Evolutionary conservation across 148 eudicot species (phyloP).

Genomic region (Rhododendron williamsianum): DNA sequence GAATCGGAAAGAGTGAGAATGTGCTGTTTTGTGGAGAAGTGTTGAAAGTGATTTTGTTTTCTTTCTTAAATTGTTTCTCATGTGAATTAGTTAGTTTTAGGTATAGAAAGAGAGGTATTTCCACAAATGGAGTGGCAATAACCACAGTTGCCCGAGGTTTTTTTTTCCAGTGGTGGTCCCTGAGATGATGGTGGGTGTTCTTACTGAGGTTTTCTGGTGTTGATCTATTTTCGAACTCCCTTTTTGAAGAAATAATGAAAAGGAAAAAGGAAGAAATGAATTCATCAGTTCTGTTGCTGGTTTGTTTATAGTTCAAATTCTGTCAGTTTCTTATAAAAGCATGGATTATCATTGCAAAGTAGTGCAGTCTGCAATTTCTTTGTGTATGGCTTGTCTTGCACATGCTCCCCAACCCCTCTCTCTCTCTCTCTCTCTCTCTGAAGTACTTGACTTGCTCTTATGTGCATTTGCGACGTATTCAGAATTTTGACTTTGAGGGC

Average conservation of each 20-base stretch:
- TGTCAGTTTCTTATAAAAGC: background rate
- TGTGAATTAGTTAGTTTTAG: constrained; percentile 15
- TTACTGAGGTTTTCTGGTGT: constrained; percentile 3
- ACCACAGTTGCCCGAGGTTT: constrained; percentile 2
- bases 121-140: constrained; percentile 14
- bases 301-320: background rate
- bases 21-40: background rate
- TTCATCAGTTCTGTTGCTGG: background rate
- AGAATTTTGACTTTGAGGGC: background rate
- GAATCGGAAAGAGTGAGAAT: constrained; percentile 35
- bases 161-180: constrained; percentile 13
- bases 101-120: constrained; percentile 7
- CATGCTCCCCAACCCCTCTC: too few species aligned
- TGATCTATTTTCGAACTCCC: background rate
- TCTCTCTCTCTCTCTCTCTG: background rate
- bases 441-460: background rate
- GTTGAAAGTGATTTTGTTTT: constrained; percentile 7
- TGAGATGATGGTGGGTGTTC: constrained; percentile 7
- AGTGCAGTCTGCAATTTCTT: background rate
- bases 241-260: background rate
- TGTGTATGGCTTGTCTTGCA: too few species aligned
- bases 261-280: background rate
- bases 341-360: background rate
- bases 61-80: background rate
- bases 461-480: background rate